Evolutionary conservation across 2,329 filamentous ascomycete genomes (phyloP), one percentile per base, ranked within the genome.

Genomic region (Penicillium sp.): DNA sequence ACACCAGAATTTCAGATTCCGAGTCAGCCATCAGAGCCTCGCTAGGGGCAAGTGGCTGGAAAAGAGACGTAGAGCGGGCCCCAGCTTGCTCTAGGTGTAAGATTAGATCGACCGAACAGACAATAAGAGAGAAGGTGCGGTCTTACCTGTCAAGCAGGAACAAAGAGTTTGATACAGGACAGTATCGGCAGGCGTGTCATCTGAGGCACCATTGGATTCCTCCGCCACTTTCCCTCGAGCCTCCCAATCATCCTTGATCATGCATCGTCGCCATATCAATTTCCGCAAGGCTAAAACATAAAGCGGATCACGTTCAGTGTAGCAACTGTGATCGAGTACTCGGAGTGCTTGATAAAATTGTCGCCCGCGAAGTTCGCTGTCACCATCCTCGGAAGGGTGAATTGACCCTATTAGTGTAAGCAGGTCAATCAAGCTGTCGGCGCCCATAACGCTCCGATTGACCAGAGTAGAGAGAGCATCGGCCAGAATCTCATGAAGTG

Each of bases 171-270:
- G 73, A 59, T 82, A 90, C 4, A 88, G 72, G 18, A 82, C 74
- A 3, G 88, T 94, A 41, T 75, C 68, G 20, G 72, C 71, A 17
- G 94, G 67, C 13, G 78, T 71, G 18, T 77, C 73, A 37, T 81
- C 72, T 18, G 88, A 78, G 47, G 86, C 77, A 3, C 72, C 68
- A 56, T 94, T 89, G 41, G 81, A 80, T 59, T 86, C 84, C 43
- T 84, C 74, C 33, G 83, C 80, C 1, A 86, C 91, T 51, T 87
- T 81, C 58, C 93, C 91, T 59, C 94, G 78, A 43, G 72, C 74
- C 17, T 77, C 72, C 93, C 93, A 98, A 59, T 96, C 80, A 62
- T 96, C 90, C 34, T 83, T 80, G 51, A 91, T 77, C 57, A 86
- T 86, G 46, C 88, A 84, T 38, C 93, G 81, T 59, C 93, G 84